These are phyloP conservation scores for Phytophthora brassicae DNA, from an alignment of 352 stramenopile genomes.

Conservation along the genomic window DNA sequence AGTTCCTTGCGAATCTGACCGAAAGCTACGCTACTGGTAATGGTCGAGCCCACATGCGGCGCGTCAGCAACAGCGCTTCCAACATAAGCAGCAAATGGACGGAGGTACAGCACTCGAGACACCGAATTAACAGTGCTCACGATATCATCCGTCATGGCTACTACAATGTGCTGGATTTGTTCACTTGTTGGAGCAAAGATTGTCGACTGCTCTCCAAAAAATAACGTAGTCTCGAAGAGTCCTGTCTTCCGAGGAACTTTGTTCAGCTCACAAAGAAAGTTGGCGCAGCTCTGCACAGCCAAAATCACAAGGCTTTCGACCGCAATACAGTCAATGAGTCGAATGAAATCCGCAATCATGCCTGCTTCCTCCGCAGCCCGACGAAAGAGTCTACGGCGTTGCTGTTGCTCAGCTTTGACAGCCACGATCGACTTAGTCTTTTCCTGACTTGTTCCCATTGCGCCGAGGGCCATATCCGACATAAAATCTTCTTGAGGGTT, in stretches of 20 bases:
- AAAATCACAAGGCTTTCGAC: conserved; percentile 91
- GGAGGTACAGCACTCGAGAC: conserved; percentile 87
- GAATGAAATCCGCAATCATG: conserved; percentile 94
- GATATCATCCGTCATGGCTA: conserved; percentile 88
- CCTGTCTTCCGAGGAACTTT: conserved; percentile 87
- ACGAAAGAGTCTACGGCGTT: conserved; percentile 80
- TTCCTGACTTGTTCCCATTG: conserved; percentile 46
- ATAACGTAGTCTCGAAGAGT: conserved; percentile 94
- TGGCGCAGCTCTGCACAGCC: conserved; percentile 77
- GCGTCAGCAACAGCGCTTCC: conserved; percentile 67
- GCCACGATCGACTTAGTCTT: conserved; percentile 94
- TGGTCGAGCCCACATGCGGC: conserved; percentile 75
- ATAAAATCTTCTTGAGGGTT: conserved; percentile 69
- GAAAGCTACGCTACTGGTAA: conserved; percentile 75
- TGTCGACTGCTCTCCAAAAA: conserved; percentile 81
- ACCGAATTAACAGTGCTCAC: conserved; percentile 89
- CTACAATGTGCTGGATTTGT: conserved; percentile 89
- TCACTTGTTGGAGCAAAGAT: conserved; percentile 87
- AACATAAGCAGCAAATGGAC: conserved; percentile 83
- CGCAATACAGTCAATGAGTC: conserved; percentile 91
- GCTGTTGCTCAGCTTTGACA: conserved; percentile 89
- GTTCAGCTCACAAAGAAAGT: conserved; percentile 89
- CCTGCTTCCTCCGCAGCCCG: conserved; percentile 84
- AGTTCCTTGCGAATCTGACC: conserved; percentile 73
- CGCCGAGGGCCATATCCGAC: conserved; percentile 35